Base-by-base conservation (phyloP, 2,329 filamentous ascomycete species). In the Xylaria hypoxylon region DNA sequence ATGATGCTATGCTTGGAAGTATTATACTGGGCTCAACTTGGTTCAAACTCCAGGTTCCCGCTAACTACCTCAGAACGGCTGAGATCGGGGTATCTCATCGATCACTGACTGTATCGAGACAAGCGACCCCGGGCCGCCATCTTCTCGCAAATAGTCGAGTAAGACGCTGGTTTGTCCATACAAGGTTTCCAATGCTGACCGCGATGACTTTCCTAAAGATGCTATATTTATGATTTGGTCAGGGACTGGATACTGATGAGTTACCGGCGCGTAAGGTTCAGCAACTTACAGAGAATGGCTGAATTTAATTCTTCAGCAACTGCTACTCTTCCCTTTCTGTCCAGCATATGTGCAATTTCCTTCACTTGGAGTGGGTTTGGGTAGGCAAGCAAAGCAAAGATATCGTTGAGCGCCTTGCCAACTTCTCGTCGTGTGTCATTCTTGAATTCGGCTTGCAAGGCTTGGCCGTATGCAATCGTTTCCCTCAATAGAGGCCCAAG, bases 281-380 rank as follows among this genome's bases (percentile, higher is more conserved):
- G 13, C 62, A 61, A 85, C 89, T 82, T 82, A 97, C 94, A 89
- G 67, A 99, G 79, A 73, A 99, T 97, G 52, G 93, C 94, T 67
- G 93, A 92, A 79, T 98, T 98, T 63, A 99, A 83, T 78, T 97
- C 94, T 81, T 99, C 96, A 8, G 94, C 94, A 45, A 98, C 93
- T 19, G 88, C 85, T 19, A 90, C 87, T 48, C 96, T 85, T 1
- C 92, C 93, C 59, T 86, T 87, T 44, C 87, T 84, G 73, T 97
- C 92, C 64, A 99, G 82, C 66, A 97, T 81, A 75, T 93, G 90
- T 17, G 90, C 90, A 65, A 97, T 86, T 65, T 91, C 87, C 55
- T 86, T 85, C 68, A 92, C 93, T 71, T 90, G 88, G 17, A 91
- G 84, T 0, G 94, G 92, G 75, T 97, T 92, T 40, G 87, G 81